A percentile compares a stretch with the other conserved stretches of the same genome.
Conservation (phyloP, 768 basidiomycete species). For the Hypsizygus marmoreus region DNA sequence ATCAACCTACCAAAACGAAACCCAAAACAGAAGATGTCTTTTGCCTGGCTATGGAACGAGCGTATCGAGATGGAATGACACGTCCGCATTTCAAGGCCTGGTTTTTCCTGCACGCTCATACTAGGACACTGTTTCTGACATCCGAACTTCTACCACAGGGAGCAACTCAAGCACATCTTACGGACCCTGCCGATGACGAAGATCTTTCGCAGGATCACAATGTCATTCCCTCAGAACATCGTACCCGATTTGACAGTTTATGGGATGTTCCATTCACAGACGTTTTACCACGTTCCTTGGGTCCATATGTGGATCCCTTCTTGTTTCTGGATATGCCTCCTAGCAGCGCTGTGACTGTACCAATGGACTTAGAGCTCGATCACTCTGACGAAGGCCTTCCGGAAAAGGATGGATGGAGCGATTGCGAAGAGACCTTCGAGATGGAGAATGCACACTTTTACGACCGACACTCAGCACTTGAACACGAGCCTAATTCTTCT, state of each 20-base stretch:
- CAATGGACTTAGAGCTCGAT: constrained; percentile 8
- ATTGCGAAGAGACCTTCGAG: constrained; percentile 8
- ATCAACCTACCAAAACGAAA: not conserved
- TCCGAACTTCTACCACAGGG: constrained; percentile 13
- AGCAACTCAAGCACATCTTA: constrained; percentile 2
- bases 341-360: constrained; percentile 6
- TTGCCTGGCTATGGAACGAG: constrained; percentile 41
- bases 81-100: constrained; percentile 51
- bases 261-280: constrained; percentile 16
- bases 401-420: constrained; percentile 7
- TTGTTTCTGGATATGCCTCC: constrained; percentile 6
- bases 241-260: constrained; percentile 2
- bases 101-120: constrained; percentile 6
- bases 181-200: constrained; percentile 20
- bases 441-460: constrained; percentile 5
- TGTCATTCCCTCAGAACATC: constrained; percentile 4
- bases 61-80: constrained; percentile 44
- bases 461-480: not conserved
- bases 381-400: constrained; percentile 7
- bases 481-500: too few species aligned
- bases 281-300: constrained; percentile 1
- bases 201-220: constrained; percentile 17
- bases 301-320: not conserved
- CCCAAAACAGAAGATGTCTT: constrained; percentile 40
- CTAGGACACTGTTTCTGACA: constrained; percentile 3